Base-by-base conservation (phyloP, 371 early-diverging fungal species). In the Dichotomocladium elegans region DNA sequence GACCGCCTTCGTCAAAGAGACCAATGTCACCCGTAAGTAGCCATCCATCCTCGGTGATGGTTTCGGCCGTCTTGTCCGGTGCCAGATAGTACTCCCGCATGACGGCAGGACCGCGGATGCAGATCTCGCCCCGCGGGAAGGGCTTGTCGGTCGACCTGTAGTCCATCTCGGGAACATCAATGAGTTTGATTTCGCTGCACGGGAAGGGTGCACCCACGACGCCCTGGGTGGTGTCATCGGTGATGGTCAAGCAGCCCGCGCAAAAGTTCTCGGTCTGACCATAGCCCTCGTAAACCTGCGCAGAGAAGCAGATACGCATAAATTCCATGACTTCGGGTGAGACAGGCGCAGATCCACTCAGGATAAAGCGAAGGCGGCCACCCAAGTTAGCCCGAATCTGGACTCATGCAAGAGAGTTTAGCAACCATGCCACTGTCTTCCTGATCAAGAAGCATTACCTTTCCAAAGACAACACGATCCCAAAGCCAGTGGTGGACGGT, bases 1-100 rank as follows among this genome's bases (percentile, higher is more conserved):
- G 87, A 29, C 89, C 91, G 28, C 84, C 77, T 21, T 66, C 66
- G 64, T 90, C 87, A 68, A 91, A 80, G 60, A 77, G 57, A 41
- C 93, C 99, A 57, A 99, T 86, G 77, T 99, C 99, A 51, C 99
- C 99, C 15, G 98, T 95, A 58, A 86, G 86, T 26, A 91, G 72
- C 96, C 94, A 96, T 11, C 92, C 92, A 42, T 90, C 85, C 17
- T 66, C 68, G 47, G 82, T 83, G 40, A 95, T 69, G 4, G 83
- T 67, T 63, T 93, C 92, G 17, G 68, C 74, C 4, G 98, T 97
- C 74, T 88, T 88, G 31, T 88, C 85, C 3, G 84, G 87, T n/a
- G 81, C 69, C 70, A 96, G 94, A 73, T 82, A 90, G 64, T 92
- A 97, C 25, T 91, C 93, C 19, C 75, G 74, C 80, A 97, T 94